Evolutionary conservation across 176 grass and related monocot genomes (phyloP).

Genomic region (Tuctoria greenei): DNA sequence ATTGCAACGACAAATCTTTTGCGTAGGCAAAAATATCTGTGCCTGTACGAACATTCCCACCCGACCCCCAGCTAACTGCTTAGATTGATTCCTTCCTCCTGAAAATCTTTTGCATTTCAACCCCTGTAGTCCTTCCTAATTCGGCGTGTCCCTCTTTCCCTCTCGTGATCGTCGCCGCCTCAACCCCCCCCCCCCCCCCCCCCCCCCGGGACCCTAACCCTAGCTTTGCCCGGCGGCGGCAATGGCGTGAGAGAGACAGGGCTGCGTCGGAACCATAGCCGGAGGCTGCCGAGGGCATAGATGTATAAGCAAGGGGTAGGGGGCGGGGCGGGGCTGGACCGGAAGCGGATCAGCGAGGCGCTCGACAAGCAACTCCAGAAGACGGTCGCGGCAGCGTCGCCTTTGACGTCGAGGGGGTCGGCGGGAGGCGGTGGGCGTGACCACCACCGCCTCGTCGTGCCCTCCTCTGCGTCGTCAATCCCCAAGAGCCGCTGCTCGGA

Average conservation of each 20-base stretch:
- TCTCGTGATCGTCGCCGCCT: neutral
- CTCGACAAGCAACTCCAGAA: slow-evolving; percentile 76
- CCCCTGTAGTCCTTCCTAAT: neutral
- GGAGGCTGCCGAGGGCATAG: neutral
- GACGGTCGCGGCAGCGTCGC: slow-evolving; percentile 33
- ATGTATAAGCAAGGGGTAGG: slow-evolving; percentile 64
- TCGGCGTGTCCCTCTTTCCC: neutral
- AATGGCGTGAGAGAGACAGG: slow-evolving; percentile 43
- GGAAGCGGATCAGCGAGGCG: slow-evolving; percentile 64
- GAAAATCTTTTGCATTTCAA: neutral
- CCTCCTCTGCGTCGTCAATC: slow-evolving; percentile 48
- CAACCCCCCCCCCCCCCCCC: neutral
- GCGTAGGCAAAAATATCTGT: slow-evolving; percentile 23
- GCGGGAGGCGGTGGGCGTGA: slow-evolving; percentile 32
- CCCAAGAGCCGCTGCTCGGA: slow-evolving; percentile 50
- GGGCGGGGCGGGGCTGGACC: slow-evolving; percentile 49
- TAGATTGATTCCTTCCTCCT: neutral
- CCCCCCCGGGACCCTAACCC: slow-evolving; percentile 42
- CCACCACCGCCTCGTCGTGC: slow-evolving; percentile 52
- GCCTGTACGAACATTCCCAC: slow-evolving; percentile 25
- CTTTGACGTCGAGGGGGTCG: slow-evolving; percentile 58
- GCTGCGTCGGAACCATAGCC: neutral
- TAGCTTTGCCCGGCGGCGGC: slow-evolving; percentile 12
- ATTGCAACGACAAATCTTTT: neutral
- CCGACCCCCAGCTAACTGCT: neutral